A percentile compares a stretch with the other conserved stretches of the same genome.
These are phyloP conservation scores for Moesziomyces globuligerus DNA, from an alignment of 1,284 basidiomycete genomes.

Conservation along the genomic window DNA sequence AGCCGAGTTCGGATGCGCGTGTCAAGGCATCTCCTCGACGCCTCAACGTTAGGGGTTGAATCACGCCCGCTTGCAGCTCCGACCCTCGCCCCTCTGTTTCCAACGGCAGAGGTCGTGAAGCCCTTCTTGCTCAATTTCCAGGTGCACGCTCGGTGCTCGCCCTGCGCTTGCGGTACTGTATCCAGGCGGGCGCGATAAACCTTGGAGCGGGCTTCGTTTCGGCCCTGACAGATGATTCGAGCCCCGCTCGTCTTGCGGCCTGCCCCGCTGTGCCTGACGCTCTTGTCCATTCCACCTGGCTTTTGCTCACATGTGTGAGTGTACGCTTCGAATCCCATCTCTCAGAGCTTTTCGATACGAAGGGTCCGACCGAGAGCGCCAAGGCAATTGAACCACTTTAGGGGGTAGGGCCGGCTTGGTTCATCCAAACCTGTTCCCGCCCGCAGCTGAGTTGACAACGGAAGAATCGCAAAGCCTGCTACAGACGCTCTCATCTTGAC, in stretches of 20 bases:
- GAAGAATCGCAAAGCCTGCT: too few relatives aligned
- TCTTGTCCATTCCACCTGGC: too few relatives aligned
- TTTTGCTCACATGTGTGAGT: too few relatives aligned
- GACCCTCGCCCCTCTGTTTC: background rate
- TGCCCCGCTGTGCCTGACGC: background rate
- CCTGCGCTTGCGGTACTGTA: too few relatives aligned
- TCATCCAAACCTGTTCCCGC: background rate
- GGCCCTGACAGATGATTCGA: background rate
- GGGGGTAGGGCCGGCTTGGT: background rate
- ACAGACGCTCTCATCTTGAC: background rate
- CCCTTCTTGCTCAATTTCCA: too few relatives aligned
- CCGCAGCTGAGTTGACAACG: background rate
- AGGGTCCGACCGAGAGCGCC: background rate
- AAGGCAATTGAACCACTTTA: background rate
- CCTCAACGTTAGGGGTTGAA: background rate
- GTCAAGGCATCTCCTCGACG: background rate
- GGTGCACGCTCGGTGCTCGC: too few relatives aligned
- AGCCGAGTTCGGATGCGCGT: background rate
- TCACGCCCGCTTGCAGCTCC: background rate
- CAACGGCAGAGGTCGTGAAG: too few relatives aligned
- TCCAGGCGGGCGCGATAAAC: too few relatives aligned
- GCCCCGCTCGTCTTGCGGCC: background rate
- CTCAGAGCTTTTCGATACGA: too few relatives aligned
- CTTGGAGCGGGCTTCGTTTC: background rate
- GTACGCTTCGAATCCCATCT: too few relatives aligned